phyloP scores from a whole-genome alignment of 2,329 filamentous ascomycete genomes.

The Colletotrichum acutatum region DNA sequence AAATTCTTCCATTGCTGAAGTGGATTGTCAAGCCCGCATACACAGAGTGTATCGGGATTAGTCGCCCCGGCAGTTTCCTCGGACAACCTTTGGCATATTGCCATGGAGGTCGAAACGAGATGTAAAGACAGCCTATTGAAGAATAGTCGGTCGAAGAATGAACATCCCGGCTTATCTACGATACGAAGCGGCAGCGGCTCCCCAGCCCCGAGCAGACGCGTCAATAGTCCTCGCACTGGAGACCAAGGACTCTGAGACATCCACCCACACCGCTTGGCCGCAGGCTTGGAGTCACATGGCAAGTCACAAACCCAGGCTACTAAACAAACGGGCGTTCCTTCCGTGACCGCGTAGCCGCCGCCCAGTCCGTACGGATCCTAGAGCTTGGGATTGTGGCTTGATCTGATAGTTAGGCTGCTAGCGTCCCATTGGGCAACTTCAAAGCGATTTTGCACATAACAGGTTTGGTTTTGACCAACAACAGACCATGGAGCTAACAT shows the following conservation, averaged over 20 bases:
- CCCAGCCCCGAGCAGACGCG: slow-evolving; percentile 3
- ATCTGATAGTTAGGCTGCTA: slow-evolving; percentile 4
- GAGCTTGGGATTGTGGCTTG: slow-evolving; percentile 27
- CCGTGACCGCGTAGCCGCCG: slow-evolving; percentile 23
- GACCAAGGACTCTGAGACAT: slow-evolving; percentile 25
- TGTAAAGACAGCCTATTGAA: background rate
- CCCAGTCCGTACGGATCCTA: slow-evolving; percentile 16
- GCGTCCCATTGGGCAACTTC: slow-evolving; percentile 6
- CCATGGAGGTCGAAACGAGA: background rate
- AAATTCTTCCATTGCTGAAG: background rate
- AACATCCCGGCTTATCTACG: slow-evolving; percentile 10
- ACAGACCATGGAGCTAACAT: background rate
- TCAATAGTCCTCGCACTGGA: slow-evolving; percentile 7
- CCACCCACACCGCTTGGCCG: slow-evolving; percentile 35
- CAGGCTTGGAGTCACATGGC: slow-evolving; percentile 34
- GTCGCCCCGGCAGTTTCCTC: background rate
- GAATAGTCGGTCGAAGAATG: background rate
- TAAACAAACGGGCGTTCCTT: slow-evolving; percentile 26
- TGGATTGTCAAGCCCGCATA: background rate
- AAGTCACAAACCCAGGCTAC: slow-evolving; percentile 25
- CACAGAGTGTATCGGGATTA: background rate
- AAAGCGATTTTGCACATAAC: background rate
- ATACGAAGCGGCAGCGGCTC: slow-evolving; percentile 16
- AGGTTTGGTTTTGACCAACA: slow-evolving; percentile 15
- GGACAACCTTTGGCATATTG: background rate